A percentile compares a stretch with the other conserved stretches of the same genome.
phyloP scores from a whole-genome alignment of 495 filamentous ascomycete species.

The Stereocaulon alpinum region DNA sequence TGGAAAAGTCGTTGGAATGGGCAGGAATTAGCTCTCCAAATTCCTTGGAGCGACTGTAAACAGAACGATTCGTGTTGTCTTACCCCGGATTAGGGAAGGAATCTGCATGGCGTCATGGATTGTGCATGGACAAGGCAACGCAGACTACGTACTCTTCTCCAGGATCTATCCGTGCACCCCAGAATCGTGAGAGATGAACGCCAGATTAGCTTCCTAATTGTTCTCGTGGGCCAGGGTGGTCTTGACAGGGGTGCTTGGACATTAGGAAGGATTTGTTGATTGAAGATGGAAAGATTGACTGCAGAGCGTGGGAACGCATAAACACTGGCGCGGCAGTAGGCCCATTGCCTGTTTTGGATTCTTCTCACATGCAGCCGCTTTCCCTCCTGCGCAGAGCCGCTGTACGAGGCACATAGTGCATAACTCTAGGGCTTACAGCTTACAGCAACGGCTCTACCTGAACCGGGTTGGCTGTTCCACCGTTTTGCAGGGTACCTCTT shows the following conservation, averaged over 20 bases:
- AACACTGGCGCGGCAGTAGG: slow-evolving; percentile 5
- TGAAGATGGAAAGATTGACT: not conserved
- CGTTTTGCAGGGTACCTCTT: not conserved
- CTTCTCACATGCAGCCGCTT: not conserved
- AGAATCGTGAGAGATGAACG: not conserved
- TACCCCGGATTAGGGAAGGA: not conserved
- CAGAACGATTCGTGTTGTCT: not conserved
- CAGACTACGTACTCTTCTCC: not conserved
- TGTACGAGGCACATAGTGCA: not conserved
- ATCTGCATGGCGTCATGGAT: not conserved
- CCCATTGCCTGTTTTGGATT: not conserved
- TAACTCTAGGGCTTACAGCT: not conserved
- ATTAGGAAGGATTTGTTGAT: not conserved
- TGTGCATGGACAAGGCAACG: not conserved
- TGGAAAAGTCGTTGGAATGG: not conserved
- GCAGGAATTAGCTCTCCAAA: not conserved
- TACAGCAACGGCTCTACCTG: not conserved
- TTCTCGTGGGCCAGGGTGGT: too few relatives aligned
- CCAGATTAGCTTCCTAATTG: not conserved
- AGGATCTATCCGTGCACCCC: slow-evolving; percentile 1
- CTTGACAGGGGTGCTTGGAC: not conserved
- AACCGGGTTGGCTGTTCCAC: not conserved
- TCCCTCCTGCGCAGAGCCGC: not conserved
- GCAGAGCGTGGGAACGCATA: not conserved
- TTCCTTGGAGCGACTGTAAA: slow-evolving; percentile 1